A percentile compares a stretch with the other conserved stretches of the same genome.
phyloP scores from a whole-genome alignment of 352 stramenopile genomes.

The Globisporangium rhizosaccharum region DNA sequence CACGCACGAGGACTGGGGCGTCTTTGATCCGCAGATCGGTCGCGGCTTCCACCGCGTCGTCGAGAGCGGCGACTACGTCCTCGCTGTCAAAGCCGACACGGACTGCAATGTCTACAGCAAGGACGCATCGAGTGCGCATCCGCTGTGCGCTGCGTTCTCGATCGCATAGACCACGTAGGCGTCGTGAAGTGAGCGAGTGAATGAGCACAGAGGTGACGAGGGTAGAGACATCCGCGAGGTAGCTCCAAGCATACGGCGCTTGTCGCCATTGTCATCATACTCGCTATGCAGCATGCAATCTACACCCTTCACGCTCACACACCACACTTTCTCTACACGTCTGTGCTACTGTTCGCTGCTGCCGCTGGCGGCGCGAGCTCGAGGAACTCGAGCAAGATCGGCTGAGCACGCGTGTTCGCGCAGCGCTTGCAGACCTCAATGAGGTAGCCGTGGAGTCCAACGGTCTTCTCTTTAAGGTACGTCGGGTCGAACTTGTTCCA shows the following conservation, averaged over 20 bases:
- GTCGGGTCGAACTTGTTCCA: slow-evolving; percentile 82
- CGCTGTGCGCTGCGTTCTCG: slow-evolving; percentile 44
- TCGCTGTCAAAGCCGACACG: slow-evolving; percentile 62
- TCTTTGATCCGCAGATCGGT: slow-evolving; percentile 57
- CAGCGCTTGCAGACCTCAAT: slow-evolving; percentile 69
- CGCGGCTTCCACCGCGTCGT: slow-evolving; percentile 52
- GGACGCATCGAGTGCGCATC: slow-evolving; percentile 17
- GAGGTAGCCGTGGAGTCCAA: slow-evolving; percentile 65
- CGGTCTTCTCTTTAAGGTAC: slow-evolving; percentile 78
- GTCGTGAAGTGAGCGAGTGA: neutral
- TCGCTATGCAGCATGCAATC: neutral
- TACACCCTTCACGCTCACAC: neutral
- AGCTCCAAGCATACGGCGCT: no score
- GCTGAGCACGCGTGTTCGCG: slow-evolving; percentile 59
- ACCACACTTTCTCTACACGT: slow-evolving; percentile 5
- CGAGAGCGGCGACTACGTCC: slow-evolving; percentile 61
- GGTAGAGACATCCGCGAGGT: neutral
- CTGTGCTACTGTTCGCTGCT: slow-evolving; percentile 1
- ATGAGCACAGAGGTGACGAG: neutral
- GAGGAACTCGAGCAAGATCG: slow-evolving; percentile 61
- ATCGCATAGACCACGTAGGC: slow-evolving; percentile 1
- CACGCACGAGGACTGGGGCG: slow-evolving; percentile 49
- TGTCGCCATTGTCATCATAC: no score
- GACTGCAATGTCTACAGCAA: slow-evolving; percentile 70
- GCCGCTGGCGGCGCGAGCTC: slow-evolving; percentile 26